phyloP scores from a whole-genome alignment of 2,329 filamentous ascomycete genomes.

The Onygenales sp. region DNA sequence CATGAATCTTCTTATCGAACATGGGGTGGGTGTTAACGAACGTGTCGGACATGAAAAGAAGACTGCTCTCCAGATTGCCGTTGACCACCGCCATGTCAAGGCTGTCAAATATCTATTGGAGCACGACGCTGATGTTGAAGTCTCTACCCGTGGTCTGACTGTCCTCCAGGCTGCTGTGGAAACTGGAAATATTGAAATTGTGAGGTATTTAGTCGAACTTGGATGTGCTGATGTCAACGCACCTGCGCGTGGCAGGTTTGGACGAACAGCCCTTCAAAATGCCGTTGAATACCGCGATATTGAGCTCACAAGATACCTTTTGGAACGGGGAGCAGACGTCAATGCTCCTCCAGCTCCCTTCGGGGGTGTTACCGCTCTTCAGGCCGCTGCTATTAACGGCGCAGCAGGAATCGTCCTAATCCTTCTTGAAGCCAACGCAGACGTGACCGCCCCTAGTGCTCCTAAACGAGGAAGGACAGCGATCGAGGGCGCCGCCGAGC shows the following conservation, averaged over 20 bases:
- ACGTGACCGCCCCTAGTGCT: slow-evolving; percentile 7
- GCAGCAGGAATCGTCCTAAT: slow-evolving; percentile 4
- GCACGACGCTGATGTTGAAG: neutral
- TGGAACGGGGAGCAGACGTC: slow-evolving; percentile 6
- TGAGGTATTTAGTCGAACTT: slow-evolving; percentile 5
- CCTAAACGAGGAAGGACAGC: slow-evolving; percentile 16
- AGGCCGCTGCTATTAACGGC: neutral
- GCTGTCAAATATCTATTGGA: neutral
- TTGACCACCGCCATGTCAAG: neutral
- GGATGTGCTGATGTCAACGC: slow-evolving; percentile 10
- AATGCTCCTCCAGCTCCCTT: slow-evolving; percentile 5
- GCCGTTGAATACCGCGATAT: neutral
- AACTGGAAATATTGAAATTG: neutral
- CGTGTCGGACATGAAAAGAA: neutral
- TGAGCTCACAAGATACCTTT: slow-evolving; percentile 2
- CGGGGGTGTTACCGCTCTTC: slow-evolving; percentile 5
- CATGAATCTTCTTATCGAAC: slow-evolving; percentile 7
- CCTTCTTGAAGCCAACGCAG: slow-evolving; percentile 9
- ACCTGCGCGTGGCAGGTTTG: neutral
- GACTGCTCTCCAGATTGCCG: neutral
- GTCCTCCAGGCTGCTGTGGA: neutral
- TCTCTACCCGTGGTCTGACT: neutral
- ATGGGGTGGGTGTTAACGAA: slow-evolving; percentile 1
- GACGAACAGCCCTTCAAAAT: slow-evolving; percentile 3
- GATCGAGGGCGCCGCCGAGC: slow-evolving; percentile 20